phyloP scores from a whole-genome alignment of 495 filamentous ascomycete genomes.

The Trichoderma reesei region DNA sequence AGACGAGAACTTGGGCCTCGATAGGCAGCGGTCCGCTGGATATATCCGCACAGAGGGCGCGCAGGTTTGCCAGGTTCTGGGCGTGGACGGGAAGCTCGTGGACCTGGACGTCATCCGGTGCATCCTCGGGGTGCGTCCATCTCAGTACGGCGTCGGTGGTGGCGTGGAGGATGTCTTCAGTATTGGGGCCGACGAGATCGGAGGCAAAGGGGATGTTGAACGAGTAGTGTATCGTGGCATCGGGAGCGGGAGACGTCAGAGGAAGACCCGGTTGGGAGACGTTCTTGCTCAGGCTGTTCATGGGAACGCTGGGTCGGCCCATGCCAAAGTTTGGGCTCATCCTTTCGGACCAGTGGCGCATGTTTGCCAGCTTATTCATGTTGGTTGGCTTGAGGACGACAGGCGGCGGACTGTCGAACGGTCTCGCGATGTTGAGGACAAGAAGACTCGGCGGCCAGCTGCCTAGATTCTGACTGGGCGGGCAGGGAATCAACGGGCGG shows the following conservation, averaged over 20 bases:
- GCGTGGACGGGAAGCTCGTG: conserved; percentile 83
- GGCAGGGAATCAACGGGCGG: background rate
- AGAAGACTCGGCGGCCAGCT: conserved; percentile 15
- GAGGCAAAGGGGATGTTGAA: conserved; percentile 96
- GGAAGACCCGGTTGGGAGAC: conserved; percentile 50
- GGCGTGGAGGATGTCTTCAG: conserved; percentile 84
- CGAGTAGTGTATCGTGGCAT: conserved; percentile 60
- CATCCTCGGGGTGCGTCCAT: conserved; percentile 86
- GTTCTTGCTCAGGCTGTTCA: conserved; percentile 57
- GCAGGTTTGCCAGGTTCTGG: conserved; percentile 68
- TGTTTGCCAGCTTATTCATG: conserved; percentile 93
- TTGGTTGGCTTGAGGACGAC: conserved; percentile 24
- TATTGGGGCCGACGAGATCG: conserved; percentile 79
- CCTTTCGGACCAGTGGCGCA: conserved; percentile 91
- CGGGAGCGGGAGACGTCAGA: conserved; percentile 53
- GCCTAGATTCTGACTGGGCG: background rate
- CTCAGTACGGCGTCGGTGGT: conserved; percentile 69
- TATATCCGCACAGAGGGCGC: conserved; percentile 67
- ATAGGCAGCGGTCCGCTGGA: conserved; percentile 56
- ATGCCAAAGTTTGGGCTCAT: conserved; percentile 77
- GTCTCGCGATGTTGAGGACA: conserved; percentile 18
- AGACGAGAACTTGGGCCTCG: conserved; percentile 72
- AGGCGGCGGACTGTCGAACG: conserved; percentile 14
- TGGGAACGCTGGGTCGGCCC: conserved; percentile 62
- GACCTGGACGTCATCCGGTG: conserved; percentile 68